These are phyloP conservation scores for Arachis hypogaea DNA, from an alignment of 306 rosid genomes.

Conservation along the genomic window DNA sequence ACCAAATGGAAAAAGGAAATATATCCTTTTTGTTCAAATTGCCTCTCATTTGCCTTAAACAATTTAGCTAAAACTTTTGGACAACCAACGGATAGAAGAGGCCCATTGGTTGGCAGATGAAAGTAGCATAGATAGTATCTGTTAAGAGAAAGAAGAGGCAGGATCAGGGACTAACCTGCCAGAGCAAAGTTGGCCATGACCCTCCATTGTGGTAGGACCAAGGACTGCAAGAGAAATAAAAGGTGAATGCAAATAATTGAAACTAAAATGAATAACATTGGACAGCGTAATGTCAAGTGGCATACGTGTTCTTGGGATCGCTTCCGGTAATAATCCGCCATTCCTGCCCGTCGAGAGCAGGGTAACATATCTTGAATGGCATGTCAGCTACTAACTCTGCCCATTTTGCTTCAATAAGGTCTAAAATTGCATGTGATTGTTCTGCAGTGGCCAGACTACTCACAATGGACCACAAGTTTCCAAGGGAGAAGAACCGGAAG, in stretches of 20 bases:
- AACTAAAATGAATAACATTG: slow-evolving; percentile 9
- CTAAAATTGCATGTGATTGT: slow-evolving; percentile 70
- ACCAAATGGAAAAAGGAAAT: neutral
- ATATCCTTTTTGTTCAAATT: slow-evolving; percentile 1
- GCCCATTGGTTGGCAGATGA: slow-evolving; percentile 8
- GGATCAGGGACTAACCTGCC: slow-evolving; percentile 59
- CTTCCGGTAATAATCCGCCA: slow-evolving; percentile 64
- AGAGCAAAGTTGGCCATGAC: slow-evolving; percentile 73
- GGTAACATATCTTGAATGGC: slow-evolving; percentile 71
- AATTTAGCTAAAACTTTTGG: neutral
- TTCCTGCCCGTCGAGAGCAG: slow-evolving; percentile 69
- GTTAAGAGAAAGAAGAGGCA: neutral
- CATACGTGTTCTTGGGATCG: slow-evolving; percentile 73
- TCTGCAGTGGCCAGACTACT: slow-evolving; percentile 59
- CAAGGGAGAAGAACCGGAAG: slow-evolving; percentile 74
- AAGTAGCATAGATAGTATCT: slow-evolving; percentile 6
- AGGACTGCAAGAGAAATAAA: slow-evolving; percentile 52
- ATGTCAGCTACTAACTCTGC: slow-evolving; percentile 60
- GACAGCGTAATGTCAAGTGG: neutral
- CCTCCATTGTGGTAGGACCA: slow-evolving; percentile 81
- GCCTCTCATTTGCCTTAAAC: neutral
- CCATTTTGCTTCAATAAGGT: slow-evolving; percentile 69
- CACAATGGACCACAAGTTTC: slow-evolving; percentile 68
- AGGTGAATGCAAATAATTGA: slow-evolving; percentile 7
- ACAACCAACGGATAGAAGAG: slow-evolving; percentile 8